Percentiles rank a stretch among this genome's conserved stretches.
phyloP scores from a whole-genome alignment of 2,329 filamentous ascomycete species.

The Pyrenophora seminiperda region DNA sequence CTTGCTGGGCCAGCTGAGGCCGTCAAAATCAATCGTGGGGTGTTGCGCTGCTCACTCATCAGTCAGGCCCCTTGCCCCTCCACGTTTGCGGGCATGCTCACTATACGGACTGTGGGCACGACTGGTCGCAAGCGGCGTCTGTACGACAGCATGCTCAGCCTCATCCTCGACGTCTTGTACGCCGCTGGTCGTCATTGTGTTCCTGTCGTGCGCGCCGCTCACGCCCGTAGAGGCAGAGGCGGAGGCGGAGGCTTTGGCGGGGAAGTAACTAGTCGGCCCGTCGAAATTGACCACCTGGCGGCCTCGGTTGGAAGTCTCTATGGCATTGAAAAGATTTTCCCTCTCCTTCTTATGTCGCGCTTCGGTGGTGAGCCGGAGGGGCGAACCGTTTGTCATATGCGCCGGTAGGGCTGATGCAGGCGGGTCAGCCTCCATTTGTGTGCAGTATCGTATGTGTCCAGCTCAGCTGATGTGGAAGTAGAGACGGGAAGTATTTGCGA shows the following conservation, averaged over 20 bases:
- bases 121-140: constrained; percentile 60
- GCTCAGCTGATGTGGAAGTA: not conserved
- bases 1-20: constrained; percentile 61
- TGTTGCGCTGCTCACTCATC: constrained; percentile 40
- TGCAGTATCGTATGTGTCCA: constrained; percentile 8
- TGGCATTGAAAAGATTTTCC: constrained; percentile 63
- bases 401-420: constrained; percentile 58
- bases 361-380: constrained; percentile 55
- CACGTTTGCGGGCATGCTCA: no score
- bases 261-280: constrained; percentile 39
- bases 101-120: constrained; percentile 57
- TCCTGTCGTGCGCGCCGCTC: constrained; percentile 16
- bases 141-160: constrained; percentile 56
- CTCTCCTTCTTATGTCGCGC: constrained; percentile 58
- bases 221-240: no score
- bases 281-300: constrained; percentile 55
- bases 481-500: not conserved
- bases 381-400: constrained; percentile 62
- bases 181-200: constrained; percentile 27
- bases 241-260: constrained; percentile 26
- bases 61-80: no score
- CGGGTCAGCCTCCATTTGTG: constrained; percentile 51
- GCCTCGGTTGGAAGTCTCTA: constrained; percentile 61
- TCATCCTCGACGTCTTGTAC: constrained; percentile 55
- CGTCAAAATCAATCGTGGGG: constrained; percentile 60